Base-by-base conservation (phyloP, 2,329 filamentous ascomycete species). In the Aspergillus ochraceus region DNA sequence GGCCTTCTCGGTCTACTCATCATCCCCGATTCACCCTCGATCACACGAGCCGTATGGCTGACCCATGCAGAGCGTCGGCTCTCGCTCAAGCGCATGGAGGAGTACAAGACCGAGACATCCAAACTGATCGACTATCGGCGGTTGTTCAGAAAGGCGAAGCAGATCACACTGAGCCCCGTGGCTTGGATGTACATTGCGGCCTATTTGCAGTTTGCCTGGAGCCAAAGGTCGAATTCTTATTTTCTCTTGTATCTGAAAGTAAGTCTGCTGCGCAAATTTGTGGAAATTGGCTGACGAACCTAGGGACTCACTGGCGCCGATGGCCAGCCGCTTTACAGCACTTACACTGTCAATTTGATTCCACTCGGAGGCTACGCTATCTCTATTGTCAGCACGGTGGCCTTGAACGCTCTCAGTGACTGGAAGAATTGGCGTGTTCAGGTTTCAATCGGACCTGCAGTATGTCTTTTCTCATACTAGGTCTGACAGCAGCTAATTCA, bases 401-500 rank as follows among this genome's bases (percentile, higher is more conserved):
- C 47, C 2, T 30, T 66, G 17, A 66, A 66, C 45, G 55, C 60
- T 6, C 45, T 66, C 14, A 65, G 61, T 9, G 64, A 66, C 29
- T 64, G 60, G 63, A 66, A 66, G 26, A 52, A 64, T 26, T 66
- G 64, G 64, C 63, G 64, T 29, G 55, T 60, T 46, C 63, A 66
- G 32, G 53, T 64, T 10, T 50, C 61, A 17, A 26, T 64, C 39
- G 58, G 30, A 19, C 56, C 64, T 42, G 59, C 59, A 14, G 59
- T 61, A 54, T 22, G 51, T n/a, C 9, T 46, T 24, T 17, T 2
- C 6, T n/a, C 52, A n/a, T 8, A 19, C 2, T 39, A 47, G 9
- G 11, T 22, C 9, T 22, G 45, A 1, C 45, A 22, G 6, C 20
- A 9, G 22, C 26, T 55, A 55, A 55, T 26, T 22, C 11, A 8